Percentiles rank a stretch among this genome's conserved stretches.
Conservation (phyloP, 1,284 basidiomycete species). For the Wallemia mellicola region DNA sequence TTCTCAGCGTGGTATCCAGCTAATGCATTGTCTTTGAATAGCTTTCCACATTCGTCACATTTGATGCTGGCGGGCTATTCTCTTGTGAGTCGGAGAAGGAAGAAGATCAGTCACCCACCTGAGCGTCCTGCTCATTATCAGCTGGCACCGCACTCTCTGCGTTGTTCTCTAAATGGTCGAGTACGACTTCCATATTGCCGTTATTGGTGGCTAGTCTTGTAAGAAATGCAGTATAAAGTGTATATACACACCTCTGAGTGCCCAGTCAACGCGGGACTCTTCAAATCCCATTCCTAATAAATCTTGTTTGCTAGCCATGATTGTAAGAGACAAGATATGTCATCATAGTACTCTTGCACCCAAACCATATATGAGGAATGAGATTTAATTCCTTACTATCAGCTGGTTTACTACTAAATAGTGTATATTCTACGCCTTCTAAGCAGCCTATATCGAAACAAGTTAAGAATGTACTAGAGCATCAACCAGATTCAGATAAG, state of each 20-base stretch:
- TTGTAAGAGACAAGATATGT: background rate
- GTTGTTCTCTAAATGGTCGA: slow-evolving; percentile 26
- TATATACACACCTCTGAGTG: slow-evolving; percentile 15
- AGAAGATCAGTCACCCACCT: background rate
- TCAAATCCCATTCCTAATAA: background rate
- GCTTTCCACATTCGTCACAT: slow-evolving; percentile 50
- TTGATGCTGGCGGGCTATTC: slow-evolving; percentile 26
- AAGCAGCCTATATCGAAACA: background rate
- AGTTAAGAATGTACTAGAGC: background rate
- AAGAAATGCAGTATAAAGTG: slow-evolving; percentile 38
- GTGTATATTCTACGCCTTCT: background rate
- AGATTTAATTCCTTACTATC: background rate
- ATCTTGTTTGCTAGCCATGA: background rate
- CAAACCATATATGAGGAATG: background rate
- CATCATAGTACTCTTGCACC: background rate
- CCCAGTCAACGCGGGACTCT: background rate
- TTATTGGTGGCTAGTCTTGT: slow-evolving; percentile 17
- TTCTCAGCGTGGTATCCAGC: slow-evolving; percentile 88
- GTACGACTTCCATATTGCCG: slow-evolving; percentile 31
- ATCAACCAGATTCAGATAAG: background rate
- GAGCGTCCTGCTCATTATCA: slow-evolving; percentile 24
- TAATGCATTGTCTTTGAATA: slow-evolving; percentile 57
- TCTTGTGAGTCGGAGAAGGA: background rate
- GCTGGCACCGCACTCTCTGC: slow-evolving; percentile 13
- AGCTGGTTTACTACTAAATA: background rate